Conservation (phyloP, 345 rosid genomes). For the Erodium maritimum region DNA sequence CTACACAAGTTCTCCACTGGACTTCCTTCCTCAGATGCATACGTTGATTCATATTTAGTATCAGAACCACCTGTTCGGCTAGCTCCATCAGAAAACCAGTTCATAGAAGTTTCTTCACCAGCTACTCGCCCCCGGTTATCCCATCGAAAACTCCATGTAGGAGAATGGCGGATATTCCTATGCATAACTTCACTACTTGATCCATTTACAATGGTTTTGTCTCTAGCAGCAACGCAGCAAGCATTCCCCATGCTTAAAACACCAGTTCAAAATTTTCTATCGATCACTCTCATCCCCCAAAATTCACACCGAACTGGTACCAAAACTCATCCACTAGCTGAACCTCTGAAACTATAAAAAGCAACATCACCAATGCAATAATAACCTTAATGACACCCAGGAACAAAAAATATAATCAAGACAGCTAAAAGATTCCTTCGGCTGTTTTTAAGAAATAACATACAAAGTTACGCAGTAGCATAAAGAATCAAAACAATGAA, state of each 20-base stretch:
- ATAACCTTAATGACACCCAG: background rate
- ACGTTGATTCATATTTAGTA: slow-evolving; percentile 42
- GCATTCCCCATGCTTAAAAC: slow-evolving; percentile 73
- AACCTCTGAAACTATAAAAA: slow-evolving; percentile 5
- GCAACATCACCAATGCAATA: slow-evolving; percentile 1
- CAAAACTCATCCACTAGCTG: background rate
- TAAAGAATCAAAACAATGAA: too few relatives aligned
- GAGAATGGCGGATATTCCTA: slow-evolving; percentile 68
- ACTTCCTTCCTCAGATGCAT: slow-evolving; percentile 62
- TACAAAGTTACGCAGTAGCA: too few relatives aligned
- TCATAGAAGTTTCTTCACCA: slow-evolving; percentile 69
- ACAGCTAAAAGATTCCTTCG: too few relatives aligned
- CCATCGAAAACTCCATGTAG: slow-evolving; percentile 92
- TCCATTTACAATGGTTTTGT: slow-evolving; percentile 56
- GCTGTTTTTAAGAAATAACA: too few relatives aligned
- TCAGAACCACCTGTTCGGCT: slow-evolving; percentile 43
- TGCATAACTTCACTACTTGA: slow-evolving; percentile 46
- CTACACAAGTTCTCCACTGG: slow-evolving; percentile 45
- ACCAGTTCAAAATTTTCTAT: slow-evolving; percentile 11
- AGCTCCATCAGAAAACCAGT: slow-evolving; percentile 60
- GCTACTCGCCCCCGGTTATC: slow-evolving; percentile 95
- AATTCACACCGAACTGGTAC: background rate
- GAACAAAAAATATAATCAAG: too few relatives aligned
- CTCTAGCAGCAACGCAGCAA: slow-evolving; percentile 95
- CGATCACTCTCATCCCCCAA: slow-evolving; percentile 14